Conservation (phyloP, 257 asterid species). For the Solanum appendiculatum region DNA sequence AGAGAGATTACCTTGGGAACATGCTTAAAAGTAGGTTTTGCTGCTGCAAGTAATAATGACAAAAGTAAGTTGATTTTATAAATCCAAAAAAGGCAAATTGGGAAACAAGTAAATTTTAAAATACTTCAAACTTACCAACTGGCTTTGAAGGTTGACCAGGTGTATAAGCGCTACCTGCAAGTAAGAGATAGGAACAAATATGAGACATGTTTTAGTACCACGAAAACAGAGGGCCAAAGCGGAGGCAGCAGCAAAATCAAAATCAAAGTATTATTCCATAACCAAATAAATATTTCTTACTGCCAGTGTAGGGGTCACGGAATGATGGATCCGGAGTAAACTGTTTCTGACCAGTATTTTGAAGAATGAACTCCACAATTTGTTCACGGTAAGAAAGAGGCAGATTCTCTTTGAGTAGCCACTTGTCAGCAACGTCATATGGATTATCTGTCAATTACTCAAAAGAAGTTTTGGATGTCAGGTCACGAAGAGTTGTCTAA, state of each 20-base stretch:
- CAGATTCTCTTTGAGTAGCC: constrained; percentile 86
- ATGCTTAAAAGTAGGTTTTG: constrained; percentile 82
- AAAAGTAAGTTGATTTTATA: not conserved
- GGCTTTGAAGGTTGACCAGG: constrained; percentile 79
- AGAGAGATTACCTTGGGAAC: constrained; percentile 62
- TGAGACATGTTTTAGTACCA: not conserved
- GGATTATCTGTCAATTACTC: constrained; percentile 66
- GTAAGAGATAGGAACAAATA: not conserved
- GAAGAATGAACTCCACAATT: constrained; percentile 83
- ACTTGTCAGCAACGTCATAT: constrained; percentile 83
- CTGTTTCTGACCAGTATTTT: constrained; percentile 74
- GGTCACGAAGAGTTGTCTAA: not conserved
- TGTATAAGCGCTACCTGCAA: constrained; percentile 80
- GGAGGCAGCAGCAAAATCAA: not conserved
- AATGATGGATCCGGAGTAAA: constrained; percentile 68
- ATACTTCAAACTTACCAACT: constrained; percentile 18
- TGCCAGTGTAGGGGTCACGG: constrained; percentile 92
- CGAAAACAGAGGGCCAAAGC: not conserved
- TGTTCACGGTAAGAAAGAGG: constrained; percentile 91
- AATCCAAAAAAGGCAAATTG: not conserved
- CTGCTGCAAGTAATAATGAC: constrained; percentile 17
- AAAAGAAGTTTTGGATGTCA: not conserved
- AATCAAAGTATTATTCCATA: not conserved
- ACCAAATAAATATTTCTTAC: constrained; percentile 33
- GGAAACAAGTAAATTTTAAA: not conserved